A percentile compares a stretch with the other conserved stretches of the same genome.
Evolutionary conservation across 495 filamentous ascomycete species (phyloP).

Genomic region (Hypoxylon lienhwacheense): DNA sequence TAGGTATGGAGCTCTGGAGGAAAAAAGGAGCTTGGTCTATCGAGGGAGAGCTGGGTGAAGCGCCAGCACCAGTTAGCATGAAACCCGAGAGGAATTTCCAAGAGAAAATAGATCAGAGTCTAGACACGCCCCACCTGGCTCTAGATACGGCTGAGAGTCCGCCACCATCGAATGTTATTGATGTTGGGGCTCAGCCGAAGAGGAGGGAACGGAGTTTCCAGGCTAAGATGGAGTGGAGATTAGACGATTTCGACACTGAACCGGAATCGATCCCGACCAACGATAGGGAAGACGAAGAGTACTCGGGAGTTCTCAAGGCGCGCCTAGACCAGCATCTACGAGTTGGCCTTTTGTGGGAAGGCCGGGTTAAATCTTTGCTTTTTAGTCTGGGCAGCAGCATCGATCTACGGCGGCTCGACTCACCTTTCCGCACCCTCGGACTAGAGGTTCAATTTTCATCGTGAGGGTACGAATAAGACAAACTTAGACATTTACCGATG

Average conservation of each 20-base stretch:
- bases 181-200: slow-evolving; percentile 20
- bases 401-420: slow-evolving; percentile 69
- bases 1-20: slow-evolving; percentile 90
- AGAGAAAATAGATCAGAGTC: slow-evolving; percentile 56
- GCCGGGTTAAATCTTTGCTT: slow-evolving; percentile 85
- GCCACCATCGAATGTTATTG: slow-evolving; percentile 43
- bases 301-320: slow-evolving; percentile 87
- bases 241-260: slow-evolving; percentile 44
- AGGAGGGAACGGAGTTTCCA: slow-evolving; percentile 53
- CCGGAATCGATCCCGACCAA: slow-evolving; percentile 1
- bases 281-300: slow-evolving; percentile 43
- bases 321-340: slow-evolving; percentile 81
- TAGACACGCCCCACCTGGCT: slow-evolving; percentile 40
- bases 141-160: slow-evolving; percentile 42
- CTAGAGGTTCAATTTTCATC: slow-evolving; percentile 92
- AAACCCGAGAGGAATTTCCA: slow-evolving; percentile 50
- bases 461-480: slow-evolving; percentile 48
- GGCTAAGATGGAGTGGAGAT: slow-evolving; percentile 58
- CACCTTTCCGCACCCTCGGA: slow-evolving; percentile 74
- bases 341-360: slow-evolving; percentile 90
- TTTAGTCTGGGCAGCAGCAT: slow-evolving; percentile 84
- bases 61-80: slow-evolving; percentile 3
- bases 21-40: slow-evolving; percentile 48
- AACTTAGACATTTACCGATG: background rate
- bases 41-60: slow-evolving; percentile 44